Evolutionary conservation across 2,329 filamentous ascomycete genomes (phyloP).

Genomic region (Fonsecaea monophora): DNA sequence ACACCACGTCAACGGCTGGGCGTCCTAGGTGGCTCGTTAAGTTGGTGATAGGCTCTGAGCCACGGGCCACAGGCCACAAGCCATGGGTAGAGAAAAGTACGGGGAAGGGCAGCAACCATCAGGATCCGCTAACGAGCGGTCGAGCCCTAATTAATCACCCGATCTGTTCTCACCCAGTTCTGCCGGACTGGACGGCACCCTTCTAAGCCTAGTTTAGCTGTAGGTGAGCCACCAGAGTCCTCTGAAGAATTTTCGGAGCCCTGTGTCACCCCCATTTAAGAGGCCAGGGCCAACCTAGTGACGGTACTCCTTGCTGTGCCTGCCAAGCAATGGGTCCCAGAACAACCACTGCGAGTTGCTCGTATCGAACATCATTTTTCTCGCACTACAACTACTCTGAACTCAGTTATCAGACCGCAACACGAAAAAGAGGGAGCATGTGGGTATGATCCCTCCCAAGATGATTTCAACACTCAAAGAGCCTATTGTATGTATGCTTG

Average conservation of each 20-base stretch:
- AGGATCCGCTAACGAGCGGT: conserved; percentile 4
- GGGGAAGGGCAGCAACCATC: conserved; percentile 12
- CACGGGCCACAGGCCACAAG: neutral
- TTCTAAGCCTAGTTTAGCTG: conserved; percentile 1
- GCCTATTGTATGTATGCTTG: conserved; percentile 6
- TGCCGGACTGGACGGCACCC: neutral
- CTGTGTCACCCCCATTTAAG: conserved; percentile 1
- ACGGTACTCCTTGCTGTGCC: conserved; percentile 1
- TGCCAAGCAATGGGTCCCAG: conserved; percentile 6
- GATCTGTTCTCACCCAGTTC: conserved; percentile 3
- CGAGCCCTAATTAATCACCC: conserved; percentile 5
- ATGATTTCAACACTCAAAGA: neutral
- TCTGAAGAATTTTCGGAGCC: conserved; percentile 5
- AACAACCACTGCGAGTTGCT: neutral
- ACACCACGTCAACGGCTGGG: conserved; percentile 22
- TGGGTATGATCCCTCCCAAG: no score
- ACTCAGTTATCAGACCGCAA: conserved; percentile 15
- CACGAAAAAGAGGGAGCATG: conserved; percentile 17
- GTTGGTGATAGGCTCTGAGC: neutral
- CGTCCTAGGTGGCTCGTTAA: neutral
- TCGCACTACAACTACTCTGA: neutral
- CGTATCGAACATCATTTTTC: conserved; percentile 9
- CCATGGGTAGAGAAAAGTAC: conserved; percentile 16
- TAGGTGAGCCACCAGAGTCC: neutral
- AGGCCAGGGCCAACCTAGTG: neutral